Evolutionary conservation across 768 basidiomycete species (phyloP), one percentile per base, ranked within the genome.

Genomic region (Russula vinacea): DNA sequence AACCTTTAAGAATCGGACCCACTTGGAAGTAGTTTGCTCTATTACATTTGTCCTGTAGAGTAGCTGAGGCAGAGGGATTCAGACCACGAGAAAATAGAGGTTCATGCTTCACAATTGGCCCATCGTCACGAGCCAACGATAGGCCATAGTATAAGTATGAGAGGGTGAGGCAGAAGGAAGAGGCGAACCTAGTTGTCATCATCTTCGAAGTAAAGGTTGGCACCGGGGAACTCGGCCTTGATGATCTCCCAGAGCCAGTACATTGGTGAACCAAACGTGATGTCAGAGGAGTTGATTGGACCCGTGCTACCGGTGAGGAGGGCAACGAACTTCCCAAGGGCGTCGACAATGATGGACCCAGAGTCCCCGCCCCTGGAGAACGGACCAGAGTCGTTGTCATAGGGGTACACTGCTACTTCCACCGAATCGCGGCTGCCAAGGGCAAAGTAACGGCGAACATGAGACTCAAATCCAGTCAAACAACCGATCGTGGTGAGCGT

Each of bases 171-270:
- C 29, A 29, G 29, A 29, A 29, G 29, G 29, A 29, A 29, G 29
- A 29, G 29, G 5, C 29, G 5, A 29, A 29, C 40, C 40, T 42
- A 42, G 40, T 42, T 42, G n/a, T 22, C 13, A 1, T 50, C 53
- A 2, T 54, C 53, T 53, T 53, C 52, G 57, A 67, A 64, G 56
- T 56, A 68, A 52, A 71, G 66, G 62, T 45, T 62, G 47, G 71
- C 71, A 17, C 42, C 60, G 10, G 69, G 69, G 66, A 70, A 71
- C 66, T 68, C 13, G 56, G 26, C 35, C 59, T 67, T 65, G 68
- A 71, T 64, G 59, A 72, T n/a, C 13, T 64, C 45, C 70, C 69
- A 72, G 49, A 72, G 58, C 71, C 69, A 72, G 33, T 65, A 13
- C 58, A 71, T 44, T 45, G 56, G 56, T n/a, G 66, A 14, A 19